These are phyloP conservation scores for Alisma plantagoaquatica DNA, from an alignment of 106 monocot genomes.

Conservation along the genomic window DNA sequence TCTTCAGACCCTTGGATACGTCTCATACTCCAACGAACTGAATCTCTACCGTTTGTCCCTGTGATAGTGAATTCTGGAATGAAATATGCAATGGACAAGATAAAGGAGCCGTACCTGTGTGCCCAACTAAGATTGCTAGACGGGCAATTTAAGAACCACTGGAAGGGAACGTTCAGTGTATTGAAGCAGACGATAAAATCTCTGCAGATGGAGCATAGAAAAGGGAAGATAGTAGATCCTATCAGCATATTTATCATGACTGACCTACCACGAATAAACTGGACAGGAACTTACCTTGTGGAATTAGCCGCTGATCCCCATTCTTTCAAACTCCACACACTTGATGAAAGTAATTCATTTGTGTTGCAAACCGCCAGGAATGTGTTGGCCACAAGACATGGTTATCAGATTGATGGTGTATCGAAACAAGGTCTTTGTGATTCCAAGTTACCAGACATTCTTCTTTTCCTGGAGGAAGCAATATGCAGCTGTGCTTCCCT, in stretches of 20 bases:
- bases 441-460: conserved; percentile 39
- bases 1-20: conserved; percentile 34
- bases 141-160: conserved; percentile 96
- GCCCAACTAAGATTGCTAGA: conserved; percentile 88
- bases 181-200: conserved; percentile 50
- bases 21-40: conserved; percentile 33
- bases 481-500: conserved; percentile 88
- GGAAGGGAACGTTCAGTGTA: conserved; percentile 66
- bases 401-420: conserved; percentile 29
- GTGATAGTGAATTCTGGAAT: conserved; percentile 63
- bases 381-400: conserved; percentile 48
- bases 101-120: conserved; percentile 73
- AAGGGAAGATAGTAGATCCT: conserved; percentile 13
- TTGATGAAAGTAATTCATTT: conserved; percentile 46
- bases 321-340: conserved; percentile 39
- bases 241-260: conserved; percentile 90
- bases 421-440: conserved; percentile 20
- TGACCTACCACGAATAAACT: conserved; percentile 61
- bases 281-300: conserved; percentile 68
- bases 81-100: conserved; percentile 37
- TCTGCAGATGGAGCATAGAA: conserved; percentile 22
- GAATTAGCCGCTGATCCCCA: conserved; percentile 33
- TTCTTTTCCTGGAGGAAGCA: conserved; percentile 63
- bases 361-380: conserved; percentile 39
- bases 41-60: conserved; percentile 66